Base-by-base conservation (phyloP, 2,329 filamentous ascomycete species). In the Talaromyces sp. region DNA sequence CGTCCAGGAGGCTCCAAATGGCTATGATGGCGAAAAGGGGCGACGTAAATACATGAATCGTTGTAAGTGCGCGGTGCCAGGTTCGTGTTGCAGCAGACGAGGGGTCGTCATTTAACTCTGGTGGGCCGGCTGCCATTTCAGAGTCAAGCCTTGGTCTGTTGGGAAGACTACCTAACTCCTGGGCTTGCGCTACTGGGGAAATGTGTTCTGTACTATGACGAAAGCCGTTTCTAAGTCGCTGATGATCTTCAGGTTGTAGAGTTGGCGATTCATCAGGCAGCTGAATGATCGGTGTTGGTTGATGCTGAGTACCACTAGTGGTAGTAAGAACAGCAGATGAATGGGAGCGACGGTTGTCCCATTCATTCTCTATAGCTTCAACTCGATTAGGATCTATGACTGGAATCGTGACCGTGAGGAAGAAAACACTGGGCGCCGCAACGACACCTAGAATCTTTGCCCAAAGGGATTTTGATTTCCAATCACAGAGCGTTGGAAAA, bases 51-150 rank as follows among this genome's bases (percentile, higher is more conserved):
- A 95, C 84, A 72, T 99, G 96, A 10, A 95, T 77, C 13, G 89
- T 86, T 13, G 96, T 86, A 3, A 99, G 86, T 94, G 95, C 99
- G 61, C 93, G 87, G 72, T 93, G 96, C 93, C 95, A 98, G 35
- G 88, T 84, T 63, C 85, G 83, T 3, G 78, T 69, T 2, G 69
- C 47, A 14, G 52, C 65, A 47, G 72, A 67, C 31, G 71, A 54
- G 69, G 73, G 60, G 13, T 70, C 68, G 16, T 66, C 47, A 3
- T 45, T 62, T 24, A 37, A 70, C 66, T 62, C 73, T 16, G 72
- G 68, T 19, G 56, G 57, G 2, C 41, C 47, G 33, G 79, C 73
- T 6, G 77, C 75, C 19, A 78, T 69, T 65, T 81, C 79, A 3
- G 80, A 81, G 69, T 80, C 78, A 67, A 73, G 73, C 16, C 76